Conservation (phyloP, 371 early-diverging fungal genomes). For the Dinochytrium kinnereticum region DNA sequence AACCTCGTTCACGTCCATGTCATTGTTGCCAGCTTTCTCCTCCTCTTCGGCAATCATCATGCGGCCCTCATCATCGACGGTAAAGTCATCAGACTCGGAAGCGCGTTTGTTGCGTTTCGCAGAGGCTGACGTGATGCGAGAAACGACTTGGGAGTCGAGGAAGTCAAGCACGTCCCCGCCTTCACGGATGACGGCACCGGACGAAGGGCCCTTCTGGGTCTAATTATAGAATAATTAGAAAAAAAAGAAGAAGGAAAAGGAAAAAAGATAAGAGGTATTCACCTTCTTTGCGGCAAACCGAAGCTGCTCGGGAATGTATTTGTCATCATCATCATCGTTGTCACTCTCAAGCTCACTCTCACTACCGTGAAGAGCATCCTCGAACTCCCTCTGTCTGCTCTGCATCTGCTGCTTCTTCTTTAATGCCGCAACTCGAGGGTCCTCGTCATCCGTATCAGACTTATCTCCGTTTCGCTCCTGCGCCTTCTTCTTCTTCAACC, state of each 20-base stretch:
- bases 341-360: constrained; percentile 82
- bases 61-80: constrained; percentile 75
- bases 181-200: constrained; percentile 46
- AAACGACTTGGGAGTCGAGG: constrained; percentile 84
- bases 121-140: constrained; percentile 60
- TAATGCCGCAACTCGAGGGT: constrained; percentile 50
- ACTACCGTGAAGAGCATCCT: constrained; percentile 87
- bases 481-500: constrained; percentile 81
- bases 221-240: constrained; percentile 3
- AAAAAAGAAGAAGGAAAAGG: not conserved
- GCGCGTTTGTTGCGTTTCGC: constrained; percentile 19
- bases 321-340: constrained; percentile 60
- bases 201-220: constrained; percentile 9
- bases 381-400: constrained; percentile 77
- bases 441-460: constrained; percentile 53
- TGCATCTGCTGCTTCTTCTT: constrained; percentile 26
- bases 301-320: constrained; percentile 49
- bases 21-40: constrained; percentile 37
- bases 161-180: constrained; percentile 86
- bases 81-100: constrained; percentile 50
- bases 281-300: constrained; percentile 6
- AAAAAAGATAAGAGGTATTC: constrained; percentile 13
- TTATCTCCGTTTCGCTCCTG: constrained; percentile 14
- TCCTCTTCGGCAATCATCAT: constrained; percentile 74
- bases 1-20: constrained; percentile 40